These are phyloP conservation scores for Gamarada debralockiae DNA, from an alignment of 495 filamentous ascomycete genomes.

Conservation along the genomic window DNA sequence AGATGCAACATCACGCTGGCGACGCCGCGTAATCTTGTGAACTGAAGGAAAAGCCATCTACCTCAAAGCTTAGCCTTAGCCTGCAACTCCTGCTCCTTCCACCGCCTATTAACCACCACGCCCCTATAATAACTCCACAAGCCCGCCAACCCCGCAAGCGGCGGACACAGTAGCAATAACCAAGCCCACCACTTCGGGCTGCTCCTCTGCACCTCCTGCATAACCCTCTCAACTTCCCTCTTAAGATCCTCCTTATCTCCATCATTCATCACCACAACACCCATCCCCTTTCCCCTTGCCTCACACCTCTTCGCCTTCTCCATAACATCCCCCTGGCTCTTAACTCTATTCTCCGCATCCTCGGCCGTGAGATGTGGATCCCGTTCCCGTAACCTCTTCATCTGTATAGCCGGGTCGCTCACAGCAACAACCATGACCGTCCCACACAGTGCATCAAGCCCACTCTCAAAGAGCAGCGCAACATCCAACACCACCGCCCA, in stretches of 20 bases:
- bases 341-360: slow-evolving; percentile 79
- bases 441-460: slow-evolving; percentile 75
- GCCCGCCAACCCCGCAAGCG: slow-evolving; percentile 60
- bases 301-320: slow-evolving; percentile 73
- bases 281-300: slow-evolving; percentile 55
- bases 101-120: slow-evolving; percentile 60
- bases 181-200: slow-evolving; percentile 81
- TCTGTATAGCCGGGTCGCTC: slow-evolving; percentile 51
- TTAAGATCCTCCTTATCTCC: slow-evolving; percentile 61
- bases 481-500: slow-evolving; percentile 94
- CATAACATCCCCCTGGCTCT: slow-evolving; percentile 77
- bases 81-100: slow-evolving; percentile 61
- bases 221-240: slow-evolving; percentile 56
- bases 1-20: slow-evolving; percentile 1
- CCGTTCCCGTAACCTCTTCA: slow-evolving; percentile 64
- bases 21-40: background rate
- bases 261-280: slow-evolving; percentile 88
- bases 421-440: slow-evolving; percentile 78
- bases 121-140: slow-evolving; percentile 65
- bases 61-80: slow-evolving; percentile 65
- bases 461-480: slow-evolving; percentile 83
- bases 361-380: slow-evolving; percentile 68
- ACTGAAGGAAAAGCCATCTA: background rate
- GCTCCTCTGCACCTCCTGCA: slow-evolving; percentile 52
- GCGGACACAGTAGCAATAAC: slow-evolving; percentile 67